Evolutionary conservation across 306 rosid genomes (phyloP).

Genomic region (Vigna reflexopilosa): DNA sequence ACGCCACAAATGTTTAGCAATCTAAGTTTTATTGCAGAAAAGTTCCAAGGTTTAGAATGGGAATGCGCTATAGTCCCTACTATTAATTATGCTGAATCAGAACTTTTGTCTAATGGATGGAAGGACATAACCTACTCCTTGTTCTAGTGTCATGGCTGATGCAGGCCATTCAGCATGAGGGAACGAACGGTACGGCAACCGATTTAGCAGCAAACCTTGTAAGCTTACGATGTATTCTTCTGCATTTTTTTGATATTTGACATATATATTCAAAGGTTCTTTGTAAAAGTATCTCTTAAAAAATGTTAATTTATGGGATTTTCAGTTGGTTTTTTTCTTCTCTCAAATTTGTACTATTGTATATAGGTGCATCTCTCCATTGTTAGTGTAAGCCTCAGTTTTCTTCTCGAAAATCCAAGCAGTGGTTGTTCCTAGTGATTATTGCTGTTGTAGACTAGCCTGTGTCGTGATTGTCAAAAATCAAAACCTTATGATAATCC

Average conservation of each 20-base stretch:
- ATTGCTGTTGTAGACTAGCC: background rate
- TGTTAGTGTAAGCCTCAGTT: too few relatives aligned
- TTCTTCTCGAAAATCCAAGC: background rate
- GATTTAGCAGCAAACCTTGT: slow-evolving; percentile 38
- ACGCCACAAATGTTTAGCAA: too few relatives aligned
- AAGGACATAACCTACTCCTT: slow-evolving; percentile 31
- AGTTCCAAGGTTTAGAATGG: slow-evolving; percentile 84
- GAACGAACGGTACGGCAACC: background rate
- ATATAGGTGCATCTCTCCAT: too few relatives aligned
- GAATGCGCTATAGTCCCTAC: slow-evolving; percentile 77
- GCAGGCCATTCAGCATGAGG: slow-evolving; percentile 37
- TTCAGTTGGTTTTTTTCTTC: slow-evolving; percentile 11
- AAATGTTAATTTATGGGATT: slow-evolving; percentile 27
- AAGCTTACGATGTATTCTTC: slow-evolving; percentile 43
- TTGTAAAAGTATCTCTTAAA: slow-evolving; percentile 23
- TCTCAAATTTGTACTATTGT: too few relatives aligned
- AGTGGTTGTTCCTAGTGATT: background rate
- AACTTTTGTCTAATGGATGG: background rate
- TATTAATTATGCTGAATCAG: slow-evolving; percentile 42
- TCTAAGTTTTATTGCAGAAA: slow-evolving; percentile 53
- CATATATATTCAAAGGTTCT: slow-evolving; percentile 16
- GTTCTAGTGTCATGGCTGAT: slow-evolving; percentile 23
- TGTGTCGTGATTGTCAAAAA: background rate
- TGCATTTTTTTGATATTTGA: slow-evolving; percentile 31
- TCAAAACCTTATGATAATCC: background rate